Base-by-base conservation (phyloP, 129 eudicot genomes). In the Lonicera japonica region DNA sequence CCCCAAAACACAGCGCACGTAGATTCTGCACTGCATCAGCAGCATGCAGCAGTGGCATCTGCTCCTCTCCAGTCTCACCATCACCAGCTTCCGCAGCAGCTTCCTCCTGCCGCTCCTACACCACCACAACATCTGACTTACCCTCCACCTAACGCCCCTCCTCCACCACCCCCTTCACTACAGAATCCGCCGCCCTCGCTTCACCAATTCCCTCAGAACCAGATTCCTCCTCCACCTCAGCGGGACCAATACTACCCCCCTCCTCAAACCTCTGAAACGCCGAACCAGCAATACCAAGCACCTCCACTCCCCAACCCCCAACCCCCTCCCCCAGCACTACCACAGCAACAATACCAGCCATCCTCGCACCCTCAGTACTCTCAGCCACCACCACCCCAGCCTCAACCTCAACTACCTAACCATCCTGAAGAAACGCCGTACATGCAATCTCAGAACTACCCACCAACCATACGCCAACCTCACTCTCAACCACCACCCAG, bases 341-440 rank as follows among this genome's bases (percentile, higher is more conserved):
- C 72, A 51, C 87, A 75, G 54, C 75, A 80, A 10, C 96, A 89
- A 23, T 80, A 85, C 70, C 96, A 67, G 60, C 63, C 72, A 19
- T 65, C 73, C 43, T 79, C 65, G 11, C 58, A 77, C 51, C 71
- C 88, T 41, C 80, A 82, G 65, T 72, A 46, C 40, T 25, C 86
- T 56, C 54, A 47, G 40, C 17, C 80, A 4, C 50, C 75, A 3
- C 61, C 66, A 14, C 69, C 71, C 47, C 86, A 78, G 23, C 76
- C 70, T 29, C 86, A 80, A 46, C 80, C 64, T 23, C 74, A 82
- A 51, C 5, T 64, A 24, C 78, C 65, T 47, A 85, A 80, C 73
- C 96, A 79, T 36, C 67, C 76, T 0, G 90, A 91, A 70, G 98
- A 91, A 69, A 60, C 76, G 46, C 65, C 80, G 24, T 86, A 81